Percentiles rank a stretch among this genome's conserved stretches.
These are phyloP conservation scores for Fusarium coffeatum DNA, from an alignment of 2,329 filamentous ascomycete genomes.

Conservation along the genomic window DNA sequence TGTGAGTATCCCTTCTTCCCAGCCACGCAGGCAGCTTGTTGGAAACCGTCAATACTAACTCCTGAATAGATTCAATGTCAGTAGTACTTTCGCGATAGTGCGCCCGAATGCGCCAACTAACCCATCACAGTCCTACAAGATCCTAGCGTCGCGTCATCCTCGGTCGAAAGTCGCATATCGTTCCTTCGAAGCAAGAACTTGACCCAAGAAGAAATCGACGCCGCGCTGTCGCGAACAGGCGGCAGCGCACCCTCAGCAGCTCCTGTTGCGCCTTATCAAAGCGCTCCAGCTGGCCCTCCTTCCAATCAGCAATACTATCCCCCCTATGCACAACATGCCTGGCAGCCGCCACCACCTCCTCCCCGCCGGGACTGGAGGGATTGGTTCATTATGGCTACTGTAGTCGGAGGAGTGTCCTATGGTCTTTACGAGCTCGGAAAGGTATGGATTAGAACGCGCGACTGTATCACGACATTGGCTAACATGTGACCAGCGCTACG, in stretches of 20 bases:
- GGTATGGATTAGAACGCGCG: constrained; percentile 59
- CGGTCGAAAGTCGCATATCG: constrained; percentile 91
- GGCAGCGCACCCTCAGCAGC: constrained; percentile 62
- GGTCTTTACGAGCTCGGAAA: constrained; percentile 89
- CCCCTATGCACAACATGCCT: constrained; percentile 64
- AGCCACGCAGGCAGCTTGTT: constrained; percentile 8
- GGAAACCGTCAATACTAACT: constrained; percentile 35
- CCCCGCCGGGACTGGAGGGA: constrained; percentile 95
- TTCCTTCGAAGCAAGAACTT: constrained; percentile 98
- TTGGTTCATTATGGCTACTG: constrained; percentile 99
- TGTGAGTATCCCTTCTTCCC: constrained; percentile 57
- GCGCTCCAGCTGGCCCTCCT: constrained; percentile 58
- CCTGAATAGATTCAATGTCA: constrained; percentile 56
- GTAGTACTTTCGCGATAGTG: constrained; percentile 36
- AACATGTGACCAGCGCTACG: constrained; percentile 74
- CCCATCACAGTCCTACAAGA: constrained; percentile 82
- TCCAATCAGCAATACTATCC: constrained; percentile 61
- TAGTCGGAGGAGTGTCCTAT: constrained; percentile 89
- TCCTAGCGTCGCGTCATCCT: constrained; percentile 87
- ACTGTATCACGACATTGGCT: neutral
- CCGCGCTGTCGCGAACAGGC: constrained; percentile 80
- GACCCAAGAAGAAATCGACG: constrained; percentile 93
- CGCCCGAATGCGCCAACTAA: constrained; percentile 35
- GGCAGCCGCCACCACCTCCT: constrained; percentile 68
- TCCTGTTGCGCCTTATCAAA: constrained; percentile 56